These are phyloP conservation scores for Rhamnella rubrinervis DNA, from an alignment of 331 rosid genomes.

Conservation along the genomic window DNA sequence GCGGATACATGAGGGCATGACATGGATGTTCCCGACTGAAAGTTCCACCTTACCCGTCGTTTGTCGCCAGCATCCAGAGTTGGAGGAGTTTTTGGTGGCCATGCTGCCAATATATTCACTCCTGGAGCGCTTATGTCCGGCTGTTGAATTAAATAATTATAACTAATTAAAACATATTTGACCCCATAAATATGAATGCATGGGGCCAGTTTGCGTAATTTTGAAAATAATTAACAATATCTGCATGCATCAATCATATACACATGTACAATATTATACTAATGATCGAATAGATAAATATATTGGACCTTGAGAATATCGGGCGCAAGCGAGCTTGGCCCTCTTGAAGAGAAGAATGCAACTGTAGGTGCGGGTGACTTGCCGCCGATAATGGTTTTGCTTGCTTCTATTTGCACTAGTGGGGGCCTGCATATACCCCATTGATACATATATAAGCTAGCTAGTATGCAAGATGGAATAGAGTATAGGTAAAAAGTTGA, in stretches of 20 bases:
- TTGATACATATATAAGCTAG: no score
- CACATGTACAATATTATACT: no score
- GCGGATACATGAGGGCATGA: constrained; percentile 51
- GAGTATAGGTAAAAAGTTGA: no score
- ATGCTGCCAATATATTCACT: constrained; percentile 52
- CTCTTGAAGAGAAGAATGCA: constrained; percentile 62
- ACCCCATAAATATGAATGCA: no score
- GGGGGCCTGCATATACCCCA: constrained; percentile 25
- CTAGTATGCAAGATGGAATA: no score
- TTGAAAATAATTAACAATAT: not conserved
- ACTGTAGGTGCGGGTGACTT: constrained; percentile 46
- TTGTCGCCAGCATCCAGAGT: constrained; percentile 5
- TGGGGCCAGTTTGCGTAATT: no score
- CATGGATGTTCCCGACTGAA: constrained; percentile 65
- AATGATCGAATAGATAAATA: no score
- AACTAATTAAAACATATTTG: not conserved
- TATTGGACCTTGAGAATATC: constrained; percentile 51
- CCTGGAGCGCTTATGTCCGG: constrained; percentile 63
- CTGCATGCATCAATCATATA: no score
- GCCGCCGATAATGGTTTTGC: constrained; percentile 24
- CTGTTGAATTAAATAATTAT: constrained; percentile 11
- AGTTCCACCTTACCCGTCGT: constrained; percentile 43
- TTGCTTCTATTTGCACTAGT: constrained; percentile 19
- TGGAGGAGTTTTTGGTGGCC: constrained; percentile 58
- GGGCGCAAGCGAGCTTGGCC: constrained; percentile 48